Evolutionary conservation across 176 grass and related monocot genomes (phyloP).

Genomic region (Areca catechu): DNA sequence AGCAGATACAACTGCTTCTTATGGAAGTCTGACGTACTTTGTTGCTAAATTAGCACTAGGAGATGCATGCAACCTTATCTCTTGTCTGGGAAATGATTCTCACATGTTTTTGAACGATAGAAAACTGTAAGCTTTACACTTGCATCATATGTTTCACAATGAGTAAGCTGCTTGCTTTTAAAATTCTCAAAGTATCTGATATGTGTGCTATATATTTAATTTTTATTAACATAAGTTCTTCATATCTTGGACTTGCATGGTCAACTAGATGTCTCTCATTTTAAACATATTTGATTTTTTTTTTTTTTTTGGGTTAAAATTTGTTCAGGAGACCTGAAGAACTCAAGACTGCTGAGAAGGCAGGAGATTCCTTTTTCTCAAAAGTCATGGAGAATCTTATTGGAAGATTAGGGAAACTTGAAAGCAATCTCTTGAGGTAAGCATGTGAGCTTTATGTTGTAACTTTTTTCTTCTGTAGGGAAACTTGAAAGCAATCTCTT

Average conservation of each 20-base stretch:
- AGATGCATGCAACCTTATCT: slow-evolving; percentile 63
- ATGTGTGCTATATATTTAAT: too few species aligned
- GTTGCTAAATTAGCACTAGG: slow-evolving; percentile 59
- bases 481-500: slow-evolving; percentile 60
- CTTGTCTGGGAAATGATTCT: slow-evolving; percentile 33
- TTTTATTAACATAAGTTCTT: too few species aligned
- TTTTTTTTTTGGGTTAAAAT: too few species aligned
- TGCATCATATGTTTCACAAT: background rate
- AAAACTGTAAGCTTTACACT: slow-evolving; percentile 45
- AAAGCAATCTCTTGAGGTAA: slow-evolving; percentile 66
- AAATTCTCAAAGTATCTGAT: too few species aligned
- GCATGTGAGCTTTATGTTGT: too few species aligned
- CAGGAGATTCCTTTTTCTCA: slow-evolving; percentile 45
- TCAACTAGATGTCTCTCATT: too few species aligned
- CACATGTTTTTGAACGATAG: slow-evolving; percentile 26
- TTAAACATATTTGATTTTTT: too few species aligned
- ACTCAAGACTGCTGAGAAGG: slow-evolving; percentile 43
- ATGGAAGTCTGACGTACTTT: slow-evolving; percentile 58
- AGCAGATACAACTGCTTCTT: slow-evolving; percentile 50
- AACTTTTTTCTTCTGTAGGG: background rate
- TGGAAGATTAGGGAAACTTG: slow-evolving; percentile 71
- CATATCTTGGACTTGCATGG: too few species aligned
- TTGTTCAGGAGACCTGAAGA: slow-evolving; percentile 50
- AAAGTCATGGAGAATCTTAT: slow-evolving; percentile 55
- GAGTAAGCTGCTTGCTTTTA: background rate